Base-by-base conservation (phyloP, 208 protist species). In the Trypanosoma congolense region DNA sequence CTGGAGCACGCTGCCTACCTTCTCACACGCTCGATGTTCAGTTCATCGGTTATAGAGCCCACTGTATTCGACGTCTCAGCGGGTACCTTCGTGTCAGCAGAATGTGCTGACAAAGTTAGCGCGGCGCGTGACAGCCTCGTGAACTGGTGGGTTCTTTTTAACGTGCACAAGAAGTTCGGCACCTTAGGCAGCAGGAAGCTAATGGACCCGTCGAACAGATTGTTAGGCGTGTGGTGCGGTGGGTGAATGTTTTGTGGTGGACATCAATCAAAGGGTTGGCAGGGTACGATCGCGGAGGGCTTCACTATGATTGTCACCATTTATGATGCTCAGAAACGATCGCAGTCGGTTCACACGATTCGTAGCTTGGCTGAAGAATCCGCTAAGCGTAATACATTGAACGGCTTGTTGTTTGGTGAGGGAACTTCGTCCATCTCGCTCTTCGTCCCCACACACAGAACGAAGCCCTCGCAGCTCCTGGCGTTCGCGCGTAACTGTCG, bases 231-330 rank as follows among this genome's bases (percentile, higher is more conserved):
- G 88, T 84, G 1, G 88, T 95, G 43, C 92, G 92, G 70, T 80
- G 80, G 16, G 88, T 95, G 16, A 95, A 95, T 58, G 63, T 95
- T 95, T 95, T 67, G 79, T 92, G 12, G 82, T 95, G 9, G 88
- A 95, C 56, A 88, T 95, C 46, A 75, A 95, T 55, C 78, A 91
- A 21, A 72, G 88, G 8, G 82, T 95, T 12, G 88, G 88, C 6
- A 87, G 52, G 88, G 88, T 24, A 91, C 88, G 3, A 92, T 95
- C 47, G 58, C 76, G 8, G 83, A 95, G 42, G 88, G 88, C n/a
- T 76, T 80, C 73, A 95, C 88, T 24, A 95, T 95, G 88, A 80
- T 92, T 61, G 88, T 89, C 25, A 95, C 84, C 42, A 87, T 95
- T 57, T 95, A 90, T 57, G 80, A 92, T 61, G 84, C 81, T n/a